A percentile compares a stretch with the other conserved stretches of the same genome.
These are phyloP conservation scores for Penicillium argentinense DNA, from an alignment of 495 filamentous ascomycete species.

Conservation along the genomic window DNA sequence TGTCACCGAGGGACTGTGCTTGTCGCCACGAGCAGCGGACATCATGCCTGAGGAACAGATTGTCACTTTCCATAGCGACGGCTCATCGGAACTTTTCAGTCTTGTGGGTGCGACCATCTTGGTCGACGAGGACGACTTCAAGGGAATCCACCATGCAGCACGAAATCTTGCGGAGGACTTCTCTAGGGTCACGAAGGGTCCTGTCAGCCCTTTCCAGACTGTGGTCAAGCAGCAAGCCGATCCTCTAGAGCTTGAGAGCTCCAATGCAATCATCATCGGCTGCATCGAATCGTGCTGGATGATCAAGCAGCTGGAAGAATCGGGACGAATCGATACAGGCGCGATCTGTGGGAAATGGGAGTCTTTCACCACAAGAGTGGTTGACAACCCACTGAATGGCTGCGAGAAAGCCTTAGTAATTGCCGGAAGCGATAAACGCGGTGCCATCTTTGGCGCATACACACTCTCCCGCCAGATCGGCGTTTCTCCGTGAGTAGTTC, in stretches of 20 bases:
- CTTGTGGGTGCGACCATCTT: conserved; percentile 17
- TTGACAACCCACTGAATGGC: conserved; percentile 58
- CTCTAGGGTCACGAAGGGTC: conserved; percentile 62
- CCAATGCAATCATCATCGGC: conserved; percentile 65
- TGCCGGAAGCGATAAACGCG: conserved; percentile 65
- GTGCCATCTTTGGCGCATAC: conserved; percentile 73
- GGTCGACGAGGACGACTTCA: conserved; percentile 52
- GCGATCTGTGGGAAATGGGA: conserved; percentile 66
- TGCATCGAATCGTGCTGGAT: conserved; percentile 63
- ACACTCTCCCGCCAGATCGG: conserved; percentile 75
- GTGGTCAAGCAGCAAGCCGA: conserved; percentile 30
- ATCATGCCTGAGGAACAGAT: conserved; percentile 14
- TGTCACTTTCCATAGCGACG: conserved; percentile 15
- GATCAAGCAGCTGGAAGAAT: conserved; percentile 54
- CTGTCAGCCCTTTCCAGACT: conserved; percentile 36
- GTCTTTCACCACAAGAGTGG: conserved; percentile 59
- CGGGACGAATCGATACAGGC: conserved; percentile 56
- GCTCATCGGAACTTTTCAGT: background rate
- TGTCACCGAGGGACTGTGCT: background rate
- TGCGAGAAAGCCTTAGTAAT: conserved; percentile 64
- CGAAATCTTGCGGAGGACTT: conserved; percentile 70
- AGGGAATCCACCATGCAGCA: conserved; percentile 66
- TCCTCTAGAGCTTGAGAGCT: background rate
- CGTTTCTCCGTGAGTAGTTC: conserved; percentile 54
- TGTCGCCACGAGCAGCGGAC: background rate